A percentile compares a stretch with the other conserved stretches of the same genome.
phyloP scores from a whole-genome alignment of 345 rosid species.

The Corymbia maculata region DNA sequence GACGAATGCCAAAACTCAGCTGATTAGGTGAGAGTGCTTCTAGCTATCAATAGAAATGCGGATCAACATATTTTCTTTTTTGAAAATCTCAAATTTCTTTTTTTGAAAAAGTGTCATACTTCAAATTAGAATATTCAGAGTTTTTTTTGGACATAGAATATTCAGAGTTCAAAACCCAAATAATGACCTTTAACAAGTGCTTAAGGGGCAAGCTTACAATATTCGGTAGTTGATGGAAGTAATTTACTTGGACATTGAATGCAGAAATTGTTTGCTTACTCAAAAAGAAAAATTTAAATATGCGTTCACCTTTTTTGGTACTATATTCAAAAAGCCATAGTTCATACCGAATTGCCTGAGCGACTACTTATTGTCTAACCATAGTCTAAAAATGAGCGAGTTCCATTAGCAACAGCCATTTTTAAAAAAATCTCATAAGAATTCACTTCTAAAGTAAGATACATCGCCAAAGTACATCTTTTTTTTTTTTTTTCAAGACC shows the following conservation, averaged over 20 bases:
- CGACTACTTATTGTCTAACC: too few species aligned
- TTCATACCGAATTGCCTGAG: too few species aligned
- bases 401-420: too few species aligned
- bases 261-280: neutral
- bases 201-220: neutral
- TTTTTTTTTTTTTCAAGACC: neutral
- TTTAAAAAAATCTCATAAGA: neutral
- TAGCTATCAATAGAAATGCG: neutral
- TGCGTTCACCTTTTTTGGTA: neutral
- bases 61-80: neutral
- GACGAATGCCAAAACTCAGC: neutral
- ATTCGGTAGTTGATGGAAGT: neutral
- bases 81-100: neutral
- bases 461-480: neutral
- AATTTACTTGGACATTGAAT: neutral
- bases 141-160: too few species aligned
- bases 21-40: neutral
- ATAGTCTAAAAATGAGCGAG: too few species aligned
- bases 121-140: neutral
- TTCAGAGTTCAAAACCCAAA: neutral
- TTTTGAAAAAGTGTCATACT: neutral
- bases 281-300: neutral
- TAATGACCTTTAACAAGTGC: neutral
- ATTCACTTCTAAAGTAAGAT: neutral
- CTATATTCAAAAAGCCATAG: too few species aligned